These are phyloP conservation scores for Nymphaea colorata DNA, from an alignment of 164 flowering plant genomes.

Conservation along the genomic window DNA sequence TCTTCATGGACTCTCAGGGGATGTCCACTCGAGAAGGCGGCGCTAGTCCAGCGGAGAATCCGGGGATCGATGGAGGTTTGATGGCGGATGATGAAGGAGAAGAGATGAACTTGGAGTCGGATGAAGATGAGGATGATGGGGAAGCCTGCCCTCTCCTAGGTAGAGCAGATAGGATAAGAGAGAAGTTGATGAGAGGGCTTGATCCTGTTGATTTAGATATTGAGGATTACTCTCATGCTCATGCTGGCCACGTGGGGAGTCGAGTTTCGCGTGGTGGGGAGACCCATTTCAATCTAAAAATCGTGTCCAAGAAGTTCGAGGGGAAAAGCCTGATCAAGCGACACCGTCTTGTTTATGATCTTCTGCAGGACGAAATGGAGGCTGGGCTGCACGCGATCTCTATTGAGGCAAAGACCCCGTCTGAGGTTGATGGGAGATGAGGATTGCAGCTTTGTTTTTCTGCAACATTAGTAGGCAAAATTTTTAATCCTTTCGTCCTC, in stretches of 20 bases:
- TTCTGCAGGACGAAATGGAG: slow-evolving; percentile 77
- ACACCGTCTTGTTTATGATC: slow-evolving; percentile 59
- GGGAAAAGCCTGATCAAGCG: slow-evolving; percentile 91
- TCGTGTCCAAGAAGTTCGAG: slow-evolving; percentile 71
- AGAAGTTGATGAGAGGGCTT: slow-evolving; percentile 47
- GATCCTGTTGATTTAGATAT: slow-evolving; percentile 52
- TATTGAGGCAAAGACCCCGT: slow-evolving; percentile 79
- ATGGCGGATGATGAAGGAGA: slow-evolving; percentile 22
- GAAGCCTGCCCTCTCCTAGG: slow-evolving; percentile 2
- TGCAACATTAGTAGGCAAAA: slow-evolving; percentile 7
- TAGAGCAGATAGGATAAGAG: slow-evolving; percentile 68
- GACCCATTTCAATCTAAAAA: slow-evolving; percentile 80
- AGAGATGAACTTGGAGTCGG: neutral
- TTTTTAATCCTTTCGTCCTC: slow-evolving; percentile 6
- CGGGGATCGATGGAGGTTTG: neutral
- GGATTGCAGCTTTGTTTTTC: neutral
- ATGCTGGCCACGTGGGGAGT: slow-evolving; percentile 82
- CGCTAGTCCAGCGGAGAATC: neutral
- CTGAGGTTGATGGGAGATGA: slow-evolving; percentile 36
- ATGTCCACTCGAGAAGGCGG: slow-evolving; percentile 4
- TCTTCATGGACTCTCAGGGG: slow-evolving; percentile 32
- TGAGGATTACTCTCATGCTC: slow-evolving; percentile 82
- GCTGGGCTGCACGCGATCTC: slow-evolving; percentile 89
- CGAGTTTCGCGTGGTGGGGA: slow-evolving; percentile 56
- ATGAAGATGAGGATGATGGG: neutral